Conservation (phyloP, 495 filamentous ascomycete species). For the Xylaria palmicola region DNA sequence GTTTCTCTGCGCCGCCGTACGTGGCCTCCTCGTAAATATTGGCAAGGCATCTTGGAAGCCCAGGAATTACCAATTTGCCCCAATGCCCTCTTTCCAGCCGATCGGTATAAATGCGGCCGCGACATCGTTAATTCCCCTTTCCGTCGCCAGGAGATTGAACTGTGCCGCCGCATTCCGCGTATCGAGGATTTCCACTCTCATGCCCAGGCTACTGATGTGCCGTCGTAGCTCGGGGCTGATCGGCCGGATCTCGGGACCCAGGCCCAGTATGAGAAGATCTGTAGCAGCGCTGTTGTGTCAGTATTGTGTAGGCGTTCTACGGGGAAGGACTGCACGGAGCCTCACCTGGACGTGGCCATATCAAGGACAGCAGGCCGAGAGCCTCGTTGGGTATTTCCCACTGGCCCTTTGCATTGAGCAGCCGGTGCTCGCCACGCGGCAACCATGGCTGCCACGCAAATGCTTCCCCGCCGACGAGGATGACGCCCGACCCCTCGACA, state of each 20-base stretch:
- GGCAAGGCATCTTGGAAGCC: no score
- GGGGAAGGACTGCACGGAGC: conserved; percentile 11
- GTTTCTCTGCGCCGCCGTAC: no score
- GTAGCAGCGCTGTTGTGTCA: conserved; percentile 4
- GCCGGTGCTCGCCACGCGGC: conserved; percentile 37
- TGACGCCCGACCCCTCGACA: conserved; percentile 59
- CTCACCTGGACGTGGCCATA: conserved; percentile 92
- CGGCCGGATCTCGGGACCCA: conserved; percentile 72
- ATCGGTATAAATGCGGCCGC: conserved; percentile 88
- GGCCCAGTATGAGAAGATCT: conserved; percentile 88
- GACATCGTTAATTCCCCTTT: conserved; percentile 74
- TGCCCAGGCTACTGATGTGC: conserved; percentile 72
- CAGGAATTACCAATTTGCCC: conserved; percentile 22
- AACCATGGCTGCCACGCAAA: conserved; percentile 86
- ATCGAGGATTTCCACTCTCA: conserved; percentile 86
- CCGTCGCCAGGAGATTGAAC: conserved; percentile 83
- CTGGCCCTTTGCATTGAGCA: conserved; percentile 75
- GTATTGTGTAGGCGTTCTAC: not conserved
- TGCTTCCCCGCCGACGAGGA: conserved; percentile 82
- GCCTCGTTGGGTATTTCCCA: conserved; percentile 71
- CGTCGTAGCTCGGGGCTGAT: conserved; percentile 71
- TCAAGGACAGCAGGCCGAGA: conserved; percentile 73
- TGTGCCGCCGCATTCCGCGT: conserved; percentile 92
- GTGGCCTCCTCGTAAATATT: not conserved
- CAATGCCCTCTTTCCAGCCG: conserved; percentile 66